A percentile compares a stretch with the other conserved stretches of the same genome.
Evolutionary conservation across 495 filamentous ascomycete species (phyloP).

Genomic region (Letharia lupina): DNA sequence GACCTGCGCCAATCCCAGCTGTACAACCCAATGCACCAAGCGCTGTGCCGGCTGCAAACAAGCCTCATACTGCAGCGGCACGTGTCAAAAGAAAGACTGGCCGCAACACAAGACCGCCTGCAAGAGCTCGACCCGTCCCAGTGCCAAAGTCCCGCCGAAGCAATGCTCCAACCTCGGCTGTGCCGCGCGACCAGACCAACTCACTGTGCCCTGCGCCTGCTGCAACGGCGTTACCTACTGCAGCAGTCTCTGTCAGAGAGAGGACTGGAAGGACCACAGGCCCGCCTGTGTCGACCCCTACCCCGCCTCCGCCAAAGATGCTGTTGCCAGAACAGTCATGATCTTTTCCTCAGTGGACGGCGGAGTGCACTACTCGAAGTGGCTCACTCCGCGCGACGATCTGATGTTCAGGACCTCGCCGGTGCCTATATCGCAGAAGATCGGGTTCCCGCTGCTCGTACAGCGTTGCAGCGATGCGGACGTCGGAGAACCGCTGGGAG

Average conservation of each 20-base stretch:
- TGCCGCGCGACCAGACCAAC: background rate
- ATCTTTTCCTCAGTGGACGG: background rate
- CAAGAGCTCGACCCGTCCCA: background rate
- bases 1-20: background rate
- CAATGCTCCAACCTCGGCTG: background rate
- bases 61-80: slow-evolving; percentile 7
- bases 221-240: background rate
- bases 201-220: background rate
- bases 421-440: background rate
- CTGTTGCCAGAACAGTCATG: background rate
- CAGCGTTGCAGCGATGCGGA: background rate
- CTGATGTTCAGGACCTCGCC: background rate
- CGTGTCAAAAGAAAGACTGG: slow-evolving; percentile 11
- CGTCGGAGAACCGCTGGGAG: background rate
- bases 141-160: background rate
- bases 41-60: slow-evolving; percentile 10
- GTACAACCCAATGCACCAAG: slow-evolving; percentile 9
- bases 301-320: background rate
- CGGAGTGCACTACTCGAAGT: background rate
- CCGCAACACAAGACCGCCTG: background rate
- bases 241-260: background rate
- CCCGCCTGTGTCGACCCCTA: background rate
- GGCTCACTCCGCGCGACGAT: background rate
- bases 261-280: background rate
- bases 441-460: background rate